Percentiles rank a stretch among this genome's conserved stretches.
phyloP scores from a whole-genome alignment of 2,329 filamentous ascomycete genomes.

The Fusarium globosum region DNA sequence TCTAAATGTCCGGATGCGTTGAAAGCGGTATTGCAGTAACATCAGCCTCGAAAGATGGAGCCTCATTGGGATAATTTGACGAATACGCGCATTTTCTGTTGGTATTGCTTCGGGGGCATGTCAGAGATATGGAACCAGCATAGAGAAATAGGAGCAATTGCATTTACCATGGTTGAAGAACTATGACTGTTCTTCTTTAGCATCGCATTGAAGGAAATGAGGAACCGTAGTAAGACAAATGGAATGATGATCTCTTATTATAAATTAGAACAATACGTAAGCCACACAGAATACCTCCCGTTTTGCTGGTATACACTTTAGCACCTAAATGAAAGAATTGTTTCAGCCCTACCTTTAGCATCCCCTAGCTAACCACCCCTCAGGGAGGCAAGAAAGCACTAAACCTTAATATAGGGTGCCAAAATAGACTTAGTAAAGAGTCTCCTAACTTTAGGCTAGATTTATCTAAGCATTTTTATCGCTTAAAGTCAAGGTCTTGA shows the following conservation, averaged over 20 bases:
- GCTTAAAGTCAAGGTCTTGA: no score
- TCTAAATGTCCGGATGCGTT: background rate
- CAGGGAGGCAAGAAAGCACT: no score
- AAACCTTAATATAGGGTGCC: no score
- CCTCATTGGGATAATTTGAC: background rate
- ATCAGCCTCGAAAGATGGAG: background rate
- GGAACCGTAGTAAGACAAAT: background rate
- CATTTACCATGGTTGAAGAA: background rate
- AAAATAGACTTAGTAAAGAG: no score
- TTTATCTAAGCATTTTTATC: no score
- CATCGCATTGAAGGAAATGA: background rate
- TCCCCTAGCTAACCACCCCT: no score
- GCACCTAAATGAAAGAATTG: no score
- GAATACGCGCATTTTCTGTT: background rate
- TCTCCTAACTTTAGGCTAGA: no score
- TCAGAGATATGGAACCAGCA: background rate
- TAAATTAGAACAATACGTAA: no score
- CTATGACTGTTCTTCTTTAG: background rate
- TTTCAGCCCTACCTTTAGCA: no score
- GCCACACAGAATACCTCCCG: accelerated
- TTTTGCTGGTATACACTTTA: background rate
- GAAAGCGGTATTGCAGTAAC: background rate
- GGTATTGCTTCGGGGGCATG: background rate
- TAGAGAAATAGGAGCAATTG: background rate
- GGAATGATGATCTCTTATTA: background rate